phyloP scores from a whole-genome alignment of 202 grass and related monocot genomes.

The Elaeis oleifera region DNA sequence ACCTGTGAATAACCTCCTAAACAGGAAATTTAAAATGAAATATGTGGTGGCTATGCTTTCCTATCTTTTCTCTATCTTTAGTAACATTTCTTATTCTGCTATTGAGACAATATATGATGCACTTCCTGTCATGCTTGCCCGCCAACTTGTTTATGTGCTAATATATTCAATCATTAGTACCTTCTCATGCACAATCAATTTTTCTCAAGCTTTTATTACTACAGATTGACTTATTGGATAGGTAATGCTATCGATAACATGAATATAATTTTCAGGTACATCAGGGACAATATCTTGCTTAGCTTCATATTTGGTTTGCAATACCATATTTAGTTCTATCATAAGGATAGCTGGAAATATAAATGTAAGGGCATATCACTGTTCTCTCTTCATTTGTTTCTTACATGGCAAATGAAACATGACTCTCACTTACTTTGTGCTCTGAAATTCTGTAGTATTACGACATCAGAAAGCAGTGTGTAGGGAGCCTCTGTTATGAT shows the following conservation, averaged over 20 bases:
- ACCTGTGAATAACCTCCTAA: too few relatives aligned
- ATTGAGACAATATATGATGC: too few relatives aligned
- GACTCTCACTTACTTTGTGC: neutral
- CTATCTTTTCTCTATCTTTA: too few relatives aligned
- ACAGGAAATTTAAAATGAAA: too few relatives aligned
- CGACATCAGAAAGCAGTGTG: slow-evolving; percentile 75
- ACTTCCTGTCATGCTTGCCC: too few relatives aligned
- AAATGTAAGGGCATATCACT: slow-evolving; percentile 47
- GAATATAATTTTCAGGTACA: slow-evolving; percentile 50
- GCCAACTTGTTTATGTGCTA: too few relatives aligned
- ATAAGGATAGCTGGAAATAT: slow-evolving; percentile 48
- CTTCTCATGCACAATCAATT: slow-evolving; percentile 4
- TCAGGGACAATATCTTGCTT: slow-evolving; percentile 71
- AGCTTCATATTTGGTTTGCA: slow-evolving; percentile 74
- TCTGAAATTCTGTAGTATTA: slow-evolving; percentile 50
- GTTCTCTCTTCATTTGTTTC: neutral
- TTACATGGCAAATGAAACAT: slow-evolving; percentile 1
- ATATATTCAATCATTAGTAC: too few relatives aligned
- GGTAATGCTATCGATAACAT: neutral
- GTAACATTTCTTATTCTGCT: too few relatives aligned
- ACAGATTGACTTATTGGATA: neutral
- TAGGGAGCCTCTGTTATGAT: slow-evolving; percentile 74
- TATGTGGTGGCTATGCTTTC: too few relatives aligned
- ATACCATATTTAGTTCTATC: slow-evolving; percentile 76
- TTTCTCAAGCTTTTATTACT: neutral